Evolutionary conservation across 2,329 filamentous ascomycete species (phyloP).

Genomic region (Parastagonospora avenae): DNA sequence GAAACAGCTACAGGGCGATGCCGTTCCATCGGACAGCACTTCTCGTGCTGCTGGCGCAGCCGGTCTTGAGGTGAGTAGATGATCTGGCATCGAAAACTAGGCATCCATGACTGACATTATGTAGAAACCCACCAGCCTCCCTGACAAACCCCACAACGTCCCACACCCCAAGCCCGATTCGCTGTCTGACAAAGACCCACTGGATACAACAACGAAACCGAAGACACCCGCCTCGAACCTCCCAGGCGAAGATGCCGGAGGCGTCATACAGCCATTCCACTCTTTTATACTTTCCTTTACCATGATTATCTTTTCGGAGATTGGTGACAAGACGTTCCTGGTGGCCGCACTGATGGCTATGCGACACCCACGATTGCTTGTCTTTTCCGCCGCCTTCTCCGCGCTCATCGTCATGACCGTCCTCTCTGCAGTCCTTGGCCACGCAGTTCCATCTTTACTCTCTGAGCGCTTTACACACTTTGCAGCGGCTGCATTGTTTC

Average conservation of each 20-base stretch:
- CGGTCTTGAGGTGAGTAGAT: slow-evolving; percentile 43
- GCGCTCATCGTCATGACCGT: slow-evolving; percentile 94
- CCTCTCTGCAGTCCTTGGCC: slow-evolving; percentile 87
- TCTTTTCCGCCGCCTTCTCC: slow-evolving; percentile 93
- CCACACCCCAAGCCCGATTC: slow-evolving; percentile 70
- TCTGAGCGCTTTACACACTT: slow-evolving; percentile 91
- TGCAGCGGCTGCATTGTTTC: slow-evolving; percentile 81
- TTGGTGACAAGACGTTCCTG: slow-evolving; percentile 98
- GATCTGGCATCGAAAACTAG: neutral
- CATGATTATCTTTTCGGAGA: slow-evolving; percentile 96
- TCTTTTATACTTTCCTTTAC: slow-evolving; percentile 91
- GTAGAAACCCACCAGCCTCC: slow-evolving; percentile 81
- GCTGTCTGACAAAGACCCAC: slow-evolving; percentile 67
- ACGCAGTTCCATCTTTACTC: slow-evolving; percentile 87
- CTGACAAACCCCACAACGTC: slow-evolving; percentile 76
- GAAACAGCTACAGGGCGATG: slow-evolving; percentile 56
- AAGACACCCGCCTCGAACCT: slow-evolving; percentile 31
- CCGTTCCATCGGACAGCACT: slow-evolving; percentile 9
- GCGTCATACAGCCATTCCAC: slow-evolving; percentile 79
- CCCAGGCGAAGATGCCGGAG: slow-evolving; percentile 55
- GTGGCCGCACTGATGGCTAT: slow-evolving; percentile 98
- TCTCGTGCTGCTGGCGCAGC: slow-evolving; percentile 40
- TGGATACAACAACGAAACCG: slow-evolving; percentile 35
- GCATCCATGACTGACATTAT: slow-evolving; percentile 14
- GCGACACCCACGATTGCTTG: slow-evolving; percentile 91